Base-by-base conservation (phyloP, 768 basidiomycete species). In the Boletus vermiculosoides region DNA sequence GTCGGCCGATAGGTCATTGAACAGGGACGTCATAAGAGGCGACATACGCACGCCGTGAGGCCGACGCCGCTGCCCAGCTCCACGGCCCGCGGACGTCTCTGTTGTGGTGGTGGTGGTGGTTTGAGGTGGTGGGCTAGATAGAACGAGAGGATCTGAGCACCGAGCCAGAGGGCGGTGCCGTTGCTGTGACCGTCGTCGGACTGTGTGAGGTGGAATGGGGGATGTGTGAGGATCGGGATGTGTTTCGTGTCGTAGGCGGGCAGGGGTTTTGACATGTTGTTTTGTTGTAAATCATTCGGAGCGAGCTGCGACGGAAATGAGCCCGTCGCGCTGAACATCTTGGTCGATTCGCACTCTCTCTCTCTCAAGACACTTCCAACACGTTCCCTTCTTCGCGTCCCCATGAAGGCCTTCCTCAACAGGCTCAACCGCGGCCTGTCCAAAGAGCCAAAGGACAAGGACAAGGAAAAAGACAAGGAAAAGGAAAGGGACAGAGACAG, bases 61-160 rank as follows among this genome's bases (percentile, higher is more conserved):
- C 92, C 93, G 34, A 90, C 84, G 22, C 93, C 93, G 64, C 87
- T 85, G 54, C 93, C 93, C 20, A 95, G 74, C 68, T 96, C 93
- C 55, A 93, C 74, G 9, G 81, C 86, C 52, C 76, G 75, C 30
- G 69, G 75, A 58, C 71, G 69, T 45, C 50, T 56, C 33, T 56
- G 52, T 54, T 42, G 23, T 1, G 16, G 53, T 5, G 3, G 25
- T 5, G 3, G 25, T 10, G 50, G 47, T 52, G n/a, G 60, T 42
- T 64, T 72, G 63, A 75, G 74, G 22, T 74, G 59, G 46, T 77
- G 71, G 20, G 78, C 73, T 33, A 92, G 76, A 66, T 85, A 90
- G 44, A 77, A 65, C 18, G 88, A 78, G 39, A 94, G 79, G 66
- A 88, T 80, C 71, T 95, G 92, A 0, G 85, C 88, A 41, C 84